Base-by-base conservation (phyloP, 148 eudicot genomes). In the Silene conica region DNA sequence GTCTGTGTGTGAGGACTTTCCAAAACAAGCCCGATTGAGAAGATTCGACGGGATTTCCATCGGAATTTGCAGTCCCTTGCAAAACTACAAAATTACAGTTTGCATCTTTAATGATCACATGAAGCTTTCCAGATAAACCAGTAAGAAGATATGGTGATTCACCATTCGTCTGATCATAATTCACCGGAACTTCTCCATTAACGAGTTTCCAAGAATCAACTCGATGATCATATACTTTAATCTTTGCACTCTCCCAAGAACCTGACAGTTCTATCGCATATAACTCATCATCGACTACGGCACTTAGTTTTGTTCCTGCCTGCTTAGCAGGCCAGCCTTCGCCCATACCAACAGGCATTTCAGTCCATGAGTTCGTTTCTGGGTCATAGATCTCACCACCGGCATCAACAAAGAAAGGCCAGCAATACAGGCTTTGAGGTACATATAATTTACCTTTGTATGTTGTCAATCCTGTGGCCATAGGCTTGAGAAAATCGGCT, bases 281-380 rank as follows among this genome's bases (percentile, higher is more conserved):
- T 66, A 96, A 77, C 38, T 92, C 92, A 48, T 81, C 95, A 23
- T 90, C 92, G 31, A 92, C 96, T 9, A 87, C 85, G 12, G 82
- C 90, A 79, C 96, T 92, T 68, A 90, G 64, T 72, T 96, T 96
- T n/a, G 96, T 90, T 61, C 95, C 99, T 16, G 97, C 99, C 70
- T 96, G 99, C 85, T 84, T 90, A 54, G 99, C 95, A 16, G 99
- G 99, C 99, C 99, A 96, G 63, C 92, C 96, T 70, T 92, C 99
- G 22, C 99, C 97, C 99, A 96, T 92, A 63, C 99, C 99, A 59
- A 16, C 69, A 6, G 99, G 99, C 97, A 96, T 96, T 83, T 96
- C 97, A 21, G 38, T 71, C 99, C 99, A 96, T 7, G 85, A 83
- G 75, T 90, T 83, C 46, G 91, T 84, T 70, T 86, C 97, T 0